phyloP scores from a whole-genome alignment of 148 eudicot species.

The Limonium bicolor region DNA sequence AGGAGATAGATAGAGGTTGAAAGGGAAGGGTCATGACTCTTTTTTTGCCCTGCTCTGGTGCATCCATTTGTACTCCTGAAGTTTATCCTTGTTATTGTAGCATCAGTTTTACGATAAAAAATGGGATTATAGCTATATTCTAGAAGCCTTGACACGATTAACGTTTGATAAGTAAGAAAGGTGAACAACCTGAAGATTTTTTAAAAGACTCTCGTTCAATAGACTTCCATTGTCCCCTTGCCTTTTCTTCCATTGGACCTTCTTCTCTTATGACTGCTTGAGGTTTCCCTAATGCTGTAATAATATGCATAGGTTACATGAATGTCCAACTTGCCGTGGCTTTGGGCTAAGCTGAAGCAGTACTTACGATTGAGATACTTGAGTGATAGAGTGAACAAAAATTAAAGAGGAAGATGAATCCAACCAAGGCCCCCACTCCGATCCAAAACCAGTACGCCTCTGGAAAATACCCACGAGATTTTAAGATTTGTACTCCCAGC shows the following conservation, averaged over 20 bases:
- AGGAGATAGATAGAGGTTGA: constrained; percentile 43
- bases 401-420: constrained; percentile 39
- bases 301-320: not conserved
- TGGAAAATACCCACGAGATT: constrained; percentile 39
- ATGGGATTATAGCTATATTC: not conserved
- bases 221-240: constrained; percentile 18
- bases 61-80: constrained; percentile 24
- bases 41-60: constrained; percentile 16
- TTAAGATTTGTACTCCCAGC: constrained; percentile 25
- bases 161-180: too few species aligned
- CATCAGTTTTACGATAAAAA: not conserved
- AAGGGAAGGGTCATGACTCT: constrained; percentile 64
- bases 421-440: constrained; percentile 41
- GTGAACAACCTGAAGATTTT: constrained; percentile 18
- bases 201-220: constrained; percentile 22
- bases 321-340: not conserved
- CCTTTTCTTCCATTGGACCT: constrained; percentile 22
- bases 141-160: too few species aligned
- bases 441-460: constrained; percentile 58
- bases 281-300: constrained; percentile 58
- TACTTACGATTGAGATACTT: constrained; percentile 42
- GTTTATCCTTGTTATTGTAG: not conserved
- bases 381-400: constrained; percentile 23
- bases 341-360: not conserved
- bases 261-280: constrained; percentile 46